These are phyloP conservation scores for Astrephomene gubernaculifera DNA, from an alignment of 139 green algal genomes.

Conservation along the genomic window DNA sequence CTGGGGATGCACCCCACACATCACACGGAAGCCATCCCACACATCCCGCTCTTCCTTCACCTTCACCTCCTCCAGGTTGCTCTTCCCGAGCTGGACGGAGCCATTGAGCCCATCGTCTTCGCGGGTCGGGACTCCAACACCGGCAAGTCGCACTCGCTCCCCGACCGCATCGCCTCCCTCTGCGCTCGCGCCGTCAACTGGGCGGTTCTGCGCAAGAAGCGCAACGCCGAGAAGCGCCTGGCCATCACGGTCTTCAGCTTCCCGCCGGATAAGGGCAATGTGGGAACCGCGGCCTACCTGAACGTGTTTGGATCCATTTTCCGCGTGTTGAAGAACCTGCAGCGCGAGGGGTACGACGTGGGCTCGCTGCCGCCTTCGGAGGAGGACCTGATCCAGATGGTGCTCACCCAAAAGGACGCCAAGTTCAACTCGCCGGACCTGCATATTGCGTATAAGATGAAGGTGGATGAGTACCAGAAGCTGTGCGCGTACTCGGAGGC, in stretches of 20 bases:
- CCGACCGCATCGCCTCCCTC: slow-evolving; percentile 93
- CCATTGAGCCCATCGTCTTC: slow-evolving; percentile 99
- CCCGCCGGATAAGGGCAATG: slow-evolving; percentile 99
- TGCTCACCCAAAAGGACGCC: slow-evolving; percentile 93
- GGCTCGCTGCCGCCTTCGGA: slow-evolving; percentile 82
- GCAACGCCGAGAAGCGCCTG: slow-evolving; percentile 95
- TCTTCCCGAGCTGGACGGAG: slow-evolving; percentile 98
- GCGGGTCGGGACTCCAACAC: slow-evolving; percentile 96
- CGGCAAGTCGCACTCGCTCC: slow-evolving; percentile 97
- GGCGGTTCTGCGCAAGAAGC: slow-evolving; percentile 93
- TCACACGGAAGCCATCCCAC: too few species aligned
- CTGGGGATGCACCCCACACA: too few species aligned
- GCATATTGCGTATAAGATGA: slow-evolving; percentile 97
- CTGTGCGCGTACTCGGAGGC: slow-evolving; percentile 93
- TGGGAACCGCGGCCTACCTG: slow-evolving; percentile 98
- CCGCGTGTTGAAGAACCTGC: slow-evolving; percentile 89
- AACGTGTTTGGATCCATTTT: slow-evolving; percentile 99
- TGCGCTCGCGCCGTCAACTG: slow-evolving; percentile 95
- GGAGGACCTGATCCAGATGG: slow-evolving; percentile 88
- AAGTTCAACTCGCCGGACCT: slow-evolving; percentile 95
- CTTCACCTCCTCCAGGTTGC: slow-evolving; percentile 87
- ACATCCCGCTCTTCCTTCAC: too few species aligned
- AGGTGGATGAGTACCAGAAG: slow-evolving; percentile 90
- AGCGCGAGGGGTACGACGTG: slow-evolving; percentile 94
- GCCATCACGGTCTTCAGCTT: slow-evolving; percentile 98